These are phyloP conservation scores for Rubroshorea leprosula DNA, from an alignment of 345 rosid species.

Conservation along the genomic window DNA sequence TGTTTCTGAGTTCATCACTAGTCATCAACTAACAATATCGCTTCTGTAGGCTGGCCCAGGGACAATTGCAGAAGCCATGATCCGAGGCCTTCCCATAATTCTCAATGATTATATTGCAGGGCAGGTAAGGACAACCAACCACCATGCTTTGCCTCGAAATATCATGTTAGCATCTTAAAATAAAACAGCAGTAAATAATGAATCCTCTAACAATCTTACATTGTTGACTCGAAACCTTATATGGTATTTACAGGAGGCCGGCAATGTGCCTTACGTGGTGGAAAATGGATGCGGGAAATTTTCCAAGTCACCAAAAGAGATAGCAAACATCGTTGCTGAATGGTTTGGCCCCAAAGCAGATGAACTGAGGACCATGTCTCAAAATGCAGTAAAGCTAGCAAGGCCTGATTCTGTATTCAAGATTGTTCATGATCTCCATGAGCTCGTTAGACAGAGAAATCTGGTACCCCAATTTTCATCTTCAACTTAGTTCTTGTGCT, in stretches of 20 bases:
- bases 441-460: conserved; percentile 74
- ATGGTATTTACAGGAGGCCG: conserved; percentile 61
- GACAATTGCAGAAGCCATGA: conserved; percentile 98
- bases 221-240: background rate
- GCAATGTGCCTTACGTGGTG: conserved; percentile 91
- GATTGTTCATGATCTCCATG: conserved; percentile 91
- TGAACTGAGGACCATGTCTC: conserved; percentile 77
- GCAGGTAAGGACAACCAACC: conserved; percentile 50
- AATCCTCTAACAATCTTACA: no score
- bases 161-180: no score
- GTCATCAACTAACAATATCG: no score
- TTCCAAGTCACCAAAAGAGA: conserved; percentile 82
- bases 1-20: no score
- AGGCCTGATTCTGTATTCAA: conserved; percentile 93
- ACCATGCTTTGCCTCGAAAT: no score
- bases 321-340: conserved; percentile 65
- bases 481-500: conserved; percentile 24
- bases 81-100: conserved; percentile 90
- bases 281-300: conserved; percentile 89
- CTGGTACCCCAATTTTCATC: conserved; percentile 53
- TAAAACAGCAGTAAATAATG: no score
- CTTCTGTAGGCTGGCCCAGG: conserved; percentile 92
- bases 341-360: conserved; percentile 88
- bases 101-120: conserved; percentile 93
- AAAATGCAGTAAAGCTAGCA: conserved; percentile 79